Conservation (phyloP, 805 yeast genomes). For the Wickerhamiella spandovensis region DNA sequence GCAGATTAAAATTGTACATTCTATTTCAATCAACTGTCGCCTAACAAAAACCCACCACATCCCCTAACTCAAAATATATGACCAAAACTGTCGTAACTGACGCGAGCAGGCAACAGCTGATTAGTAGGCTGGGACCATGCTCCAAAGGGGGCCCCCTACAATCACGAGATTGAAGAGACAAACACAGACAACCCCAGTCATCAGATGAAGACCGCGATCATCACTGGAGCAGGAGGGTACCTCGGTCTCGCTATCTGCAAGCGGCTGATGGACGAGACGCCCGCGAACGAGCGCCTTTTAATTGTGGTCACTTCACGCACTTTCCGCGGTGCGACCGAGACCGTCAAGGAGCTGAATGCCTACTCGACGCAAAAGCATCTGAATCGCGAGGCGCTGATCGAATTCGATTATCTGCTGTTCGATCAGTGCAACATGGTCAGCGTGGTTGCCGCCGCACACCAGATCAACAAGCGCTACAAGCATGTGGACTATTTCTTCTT, state of each 20-base stretch:
- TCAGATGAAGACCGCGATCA: conserved; percentile 20
- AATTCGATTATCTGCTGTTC: conserved; percentile 78
- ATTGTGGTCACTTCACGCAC: conserved; percentile 83
- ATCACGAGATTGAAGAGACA: too few species aligned
- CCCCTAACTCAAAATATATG: too few species aligned
- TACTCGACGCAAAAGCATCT: conserved; percentile 17
- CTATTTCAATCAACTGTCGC: too few species aligned
- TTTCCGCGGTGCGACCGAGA: conserved; percentile 68
- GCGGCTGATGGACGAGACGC: conserved; percentile 49
- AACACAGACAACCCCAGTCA: neutral
- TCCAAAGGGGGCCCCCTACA: too few species aligned
- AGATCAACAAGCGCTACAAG: conserved; percentile 47
- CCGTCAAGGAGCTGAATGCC: conserved; percentile 39
- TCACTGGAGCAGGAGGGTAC: conserved; percentile 38
- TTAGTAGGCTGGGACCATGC: too few species aligned
- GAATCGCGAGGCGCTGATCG: conserved; percentile 45
- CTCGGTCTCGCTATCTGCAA: conserved; percentile 79
- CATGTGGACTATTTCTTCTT: conserved; percentile 68
- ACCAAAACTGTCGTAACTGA: too few species aligned
- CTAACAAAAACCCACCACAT: too few species aligned
- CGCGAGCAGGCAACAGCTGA: too few species aligned
- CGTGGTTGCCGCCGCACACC: conserved; percentile 58
- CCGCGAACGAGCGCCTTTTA: conserved; percentile 41
- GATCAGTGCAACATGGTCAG: conserved; percentile 88
- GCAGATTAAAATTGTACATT: too few species aligned